Percentiles rank a stretch among this genome's conserved stretches.
These are phyloP conservation scores for Talaromyces piceae DNA, from an alignment of 2,329 filamentous ascomycete species.

Conservation along the genomic window DNA sequence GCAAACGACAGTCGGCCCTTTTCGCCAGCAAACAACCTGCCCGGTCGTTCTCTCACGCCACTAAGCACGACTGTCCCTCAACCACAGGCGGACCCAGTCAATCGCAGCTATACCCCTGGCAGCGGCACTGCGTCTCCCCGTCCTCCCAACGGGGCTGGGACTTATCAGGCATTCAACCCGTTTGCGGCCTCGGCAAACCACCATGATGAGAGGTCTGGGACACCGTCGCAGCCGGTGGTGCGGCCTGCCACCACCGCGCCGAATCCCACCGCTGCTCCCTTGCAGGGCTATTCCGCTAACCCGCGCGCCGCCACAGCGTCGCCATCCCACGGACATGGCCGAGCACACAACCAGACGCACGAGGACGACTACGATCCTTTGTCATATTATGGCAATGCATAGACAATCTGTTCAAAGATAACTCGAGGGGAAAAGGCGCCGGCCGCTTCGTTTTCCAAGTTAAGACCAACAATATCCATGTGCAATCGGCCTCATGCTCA, in stretches of 20 bases:
- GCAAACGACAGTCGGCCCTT: conserved; percentile 7
- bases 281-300: conserved; percentile 3
- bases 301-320: conserved; percentile 8
- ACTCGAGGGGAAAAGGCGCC: too few relatives aligned
- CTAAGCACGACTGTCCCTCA: background rate
- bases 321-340: conserved; percentile 7
- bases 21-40: conserved; percentile 10
- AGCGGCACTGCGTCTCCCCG: conserved; percentile 7
- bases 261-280: background rate
- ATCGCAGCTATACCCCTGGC: conserved; percentile 5
- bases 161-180: conserved; percentile 12
- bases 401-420: background rate
- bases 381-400: conserved; percentile 9
- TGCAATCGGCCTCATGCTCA: background rate
- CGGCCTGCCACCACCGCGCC: conserved; percentile 6
- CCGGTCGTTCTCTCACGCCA: conserved; percentile 12
- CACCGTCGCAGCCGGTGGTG: background rate
- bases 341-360: background rate
- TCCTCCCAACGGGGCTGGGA: conserved; percentile 6
- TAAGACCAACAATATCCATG: background rate
- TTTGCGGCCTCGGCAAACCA: conserved; percentile 4
- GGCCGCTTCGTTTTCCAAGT: background rate
- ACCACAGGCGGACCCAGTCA: conserved; percentile 2
- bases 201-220: background rate
- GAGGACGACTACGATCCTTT: conserved; percentile 12